Evolutionary conservation across 768 basidiomycete species (phyloP).

Genomic region (Boletus bicolor): DNA sequence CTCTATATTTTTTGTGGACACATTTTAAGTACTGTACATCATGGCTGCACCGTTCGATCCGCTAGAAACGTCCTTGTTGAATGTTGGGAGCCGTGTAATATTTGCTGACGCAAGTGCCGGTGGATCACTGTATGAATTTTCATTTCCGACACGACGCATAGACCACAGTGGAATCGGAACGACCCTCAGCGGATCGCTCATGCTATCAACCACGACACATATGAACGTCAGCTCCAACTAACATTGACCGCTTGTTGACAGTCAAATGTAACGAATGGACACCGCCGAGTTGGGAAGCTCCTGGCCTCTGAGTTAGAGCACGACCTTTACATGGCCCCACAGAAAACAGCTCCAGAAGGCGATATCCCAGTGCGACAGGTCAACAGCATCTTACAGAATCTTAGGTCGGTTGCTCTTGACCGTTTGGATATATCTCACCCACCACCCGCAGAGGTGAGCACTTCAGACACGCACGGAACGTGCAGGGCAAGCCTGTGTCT

Average conservation of each 20-base stretch:
- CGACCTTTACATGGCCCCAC: slow-evolving; percentile 10
- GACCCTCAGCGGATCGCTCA: neutral
- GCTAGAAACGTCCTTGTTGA: no score
- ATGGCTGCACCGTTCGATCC: no score
- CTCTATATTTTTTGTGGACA: no score
- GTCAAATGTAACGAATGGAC: slow-evolving; percentile 4
- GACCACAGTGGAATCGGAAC: neutral
- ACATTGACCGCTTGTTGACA: neutral
- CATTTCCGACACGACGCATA: neutral
- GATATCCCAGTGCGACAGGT: slow-evolving; percentile 24
- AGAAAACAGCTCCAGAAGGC: slow-evolving; percentile 3
- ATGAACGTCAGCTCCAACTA: neutral
- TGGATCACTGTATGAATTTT: no score
- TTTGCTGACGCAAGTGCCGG: no score
- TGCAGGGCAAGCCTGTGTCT: slow-evolving; percentile 29
- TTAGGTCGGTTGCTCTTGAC: slow-evolving; percentile 22
- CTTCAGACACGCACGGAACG: slow-evolving; percentile 61
- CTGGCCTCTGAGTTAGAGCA: neutral
- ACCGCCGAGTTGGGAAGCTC: neutral
- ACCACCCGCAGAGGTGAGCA: slow-evolving; percentile 58
- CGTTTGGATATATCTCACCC: neutral
- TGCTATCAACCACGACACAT: neutral
- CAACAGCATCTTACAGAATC: slow-evolving; percentile 27
- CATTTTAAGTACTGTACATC: no score
- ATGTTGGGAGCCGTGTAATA: no score